Base-by-base conservation (phyloP, 208 protist species). In the Leishmania major region DNA sequence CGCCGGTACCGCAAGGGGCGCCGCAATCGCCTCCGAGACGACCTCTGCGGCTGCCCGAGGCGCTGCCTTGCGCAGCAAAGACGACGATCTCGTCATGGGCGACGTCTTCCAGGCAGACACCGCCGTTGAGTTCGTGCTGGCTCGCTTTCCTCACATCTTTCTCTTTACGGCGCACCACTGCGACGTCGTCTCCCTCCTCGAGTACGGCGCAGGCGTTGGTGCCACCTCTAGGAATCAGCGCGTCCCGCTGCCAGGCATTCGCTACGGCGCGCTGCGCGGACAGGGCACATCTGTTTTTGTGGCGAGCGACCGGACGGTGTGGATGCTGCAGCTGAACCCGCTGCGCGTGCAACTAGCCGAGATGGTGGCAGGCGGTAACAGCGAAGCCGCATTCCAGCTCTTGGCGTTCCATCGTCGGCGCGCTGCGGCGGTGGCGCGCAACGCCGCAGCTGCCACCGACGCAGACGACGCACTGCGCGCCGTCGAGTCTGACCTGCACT, bases 361-460 rank as follows among this genome's bases (percentile, higher is more conserved):
- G 62, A 81, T 97, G 51, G 90, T 96, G 25, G 67, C 87, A 37
- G 69, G 47, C 11, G 86, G 87, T 55, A 86, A 86, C 47, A 89
- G 87, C 40, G 89, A 90, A 13, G 91, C 90, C 28, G 94, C 94
- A 0, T 95, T 96, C 74, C 86, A 94, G 67, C 82, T 94, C n/a
- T 78, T 96, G 70, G 81, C 88, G 10, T 85, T 80, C 53, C 87
- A 92, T 53, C 83, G 85, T 53, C 67, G 79, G 43, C 80, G 77
- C 7, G 75, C 84, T 13, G 25, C 85, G 7, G n/a, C 81, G 31
- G 40, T 57, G 0, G 71, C 22, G 22, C n/a, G 59, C 45, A 55
- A 28, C 25, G 77, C n/a, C 37, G 8, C 71, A 37, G 60, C 67
- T 43, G 31, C 31, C 35, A 17, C 64, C 40, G 49, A 59, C n/a